Conservation (phyloP, 441 rosid genomes). For the Omphalea diandra region DNA sequence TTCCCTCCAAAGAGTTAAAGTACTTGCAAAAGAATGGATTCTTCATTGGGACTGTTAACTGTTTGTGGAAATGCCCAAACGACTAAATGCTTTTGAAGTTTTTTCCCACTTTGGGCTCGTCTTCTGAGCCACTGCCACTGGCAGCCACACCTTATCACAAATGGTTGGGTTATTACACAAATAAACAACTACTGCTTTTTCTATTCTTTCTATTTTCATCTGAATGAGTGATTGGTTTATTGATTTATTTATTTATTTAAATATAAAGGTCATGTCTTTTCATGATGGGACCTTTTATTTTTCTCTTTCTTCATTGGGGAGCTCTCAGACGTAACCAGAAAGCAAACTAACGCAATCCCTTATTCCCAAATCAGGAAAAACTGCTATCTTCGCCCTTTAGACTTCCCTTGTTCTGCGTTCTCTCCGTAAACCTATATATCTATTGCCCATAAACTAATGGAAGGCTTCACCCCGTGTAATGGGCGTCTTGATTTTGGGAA, state of each 20-base stretch:
- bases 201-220: too few species aligned
- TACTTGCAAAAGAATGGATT: too few species aligned
- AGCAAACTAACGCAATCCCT: slow-evolving; percentile 20
- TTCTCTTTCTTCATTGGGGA: neutral
- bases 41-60: too few species aligned
- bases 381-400: neutral
- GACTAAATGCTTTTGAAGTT: too few species aligned
- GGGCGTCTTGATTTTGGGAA: slow-evolving; percentile 87
- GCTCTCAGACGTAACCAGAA: neutral
- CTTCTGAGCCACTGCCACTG: too few species aligned
- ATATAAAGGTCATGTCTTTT: slow-evolving; percentile 1
- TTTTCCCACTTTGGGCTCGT: too few species aligned
- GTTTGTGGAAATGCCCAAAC: too few species aligned
- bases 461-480: slow-evolving; percentile 46
- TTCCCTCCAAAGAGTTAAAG: too few species aligned
- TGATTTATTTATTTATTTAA: neutral
- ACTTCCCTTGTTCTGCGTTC: slow-evolving; percentile 27
- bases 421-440: slow-evolving; percentile 14
- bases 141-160: too few species aligned
- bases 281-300: slow-evolving; percentile 7
- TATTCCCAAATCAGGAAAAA: slow-evolving; percentile 39
- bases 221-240: too few species aligned
- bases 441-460: slow-evolving; percentile 46
- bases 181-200: too few species aligned
- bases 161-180: too few species aligned